Conservation (phyloP, 2,329 filamentous ascomycete genomes). For the Onygenales sp. region DNA sequence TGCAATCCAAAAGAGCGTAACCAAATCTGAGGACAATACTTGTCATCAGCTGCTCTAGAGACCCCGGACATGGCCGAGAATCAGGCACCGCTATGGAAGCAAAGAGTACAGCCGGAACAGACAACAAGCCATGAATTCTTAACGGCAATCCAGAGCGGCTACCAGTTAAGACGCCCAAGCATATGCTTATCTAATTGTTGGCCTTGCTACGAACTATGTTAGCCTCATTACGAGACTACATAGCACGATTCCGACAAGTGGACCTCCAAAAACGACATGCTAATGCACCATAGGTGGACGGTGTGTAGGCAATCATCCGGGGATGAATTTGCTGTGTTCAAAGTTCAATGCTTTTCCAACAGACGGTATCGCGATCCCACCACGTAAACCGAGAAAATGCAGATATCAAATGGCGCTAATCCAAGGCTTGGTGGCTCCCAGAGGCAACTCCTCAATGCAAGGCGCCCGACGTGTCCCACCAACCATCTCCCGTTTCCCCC, state of each 20-base stretch:
- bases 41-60: not conserved
- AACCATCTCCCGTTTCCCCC: slow-evolving; percentile 36
- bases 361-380: slow-evolving; percentile 15
- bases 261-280: slow-evolving; percentile 19
- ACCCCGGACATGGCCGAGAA: not conserved
- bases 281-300: slow-evolving; percentile 21
- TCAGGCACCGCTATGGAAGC: slow-evolving; percentile 7
- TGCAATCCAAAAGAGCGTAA: slow-evolving; percentile 1
- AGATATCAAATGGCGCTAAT: slow-evolving; percentile 5
- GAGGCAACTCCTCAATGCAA: slow-evolving; percentile 39
- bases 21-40: slow-evolving; percentile 22
- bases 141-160: slow-evolving; percentile 16
- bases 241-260: slow-evolving; percentile 52
- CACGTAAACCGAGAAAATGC: slow-evolving; percentile 1
- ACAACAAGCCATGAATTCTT: slow-evolving; percentile 26
- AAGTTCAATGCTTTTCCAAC: slow-evolving; percentile 14
- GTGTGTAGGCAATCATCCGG: slow-evolving; percentile 34
- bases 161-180: slow-evolving; percentile 26
- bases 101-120: slow-evolving; percentile 24
- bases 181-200: slow-evolving; percentile 34
- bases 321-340: slow-evolving; percentile 25
- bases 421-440: slow-evolving; percentile 29
- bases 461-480: slow-evolving; percentile 43
- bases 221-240: slow-evolving; percentile 6
- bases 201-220: slow-evolving; percentile 45